Percentiles rank a stretch among this genome's conserved stretches.
These are phyloP conservation scores for Massariosphaeria phaeospora DNA, from an alignment of 495 filamentous ascomycete species.

Conservation along the genomic window DNA sequence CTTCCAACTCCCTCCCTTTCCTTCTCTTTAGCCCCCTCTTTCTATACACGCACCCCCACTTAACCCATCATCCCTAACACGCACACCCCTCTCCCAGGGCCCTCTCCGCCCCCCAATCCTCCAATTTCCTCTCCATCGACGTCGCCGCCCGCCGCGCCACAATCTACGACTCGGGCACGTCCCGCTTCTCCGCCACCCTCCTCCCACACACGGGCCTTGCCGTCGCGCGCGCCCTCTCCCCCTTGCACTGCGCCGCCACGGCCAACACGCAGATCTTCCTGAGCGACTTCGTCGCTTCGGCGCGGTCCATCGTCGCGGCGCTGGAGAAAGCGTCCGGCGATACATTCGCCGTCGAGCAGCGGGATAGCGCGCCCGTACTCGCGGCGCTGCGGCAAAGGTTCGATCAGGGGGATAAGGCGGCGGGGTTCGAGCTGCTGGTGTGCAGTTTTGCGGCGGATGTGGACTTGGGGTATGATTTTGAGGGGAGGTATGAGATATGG, in stretches of 20 bases:
- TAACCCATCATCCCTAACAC: too few species aligned
- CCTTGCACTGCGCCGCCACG: constrained; percentile 41
- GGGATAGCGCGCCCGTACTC: background rate
- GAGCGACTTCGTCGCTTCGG: constrained; percentile 43
- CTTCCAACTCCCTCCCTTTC: background rate
- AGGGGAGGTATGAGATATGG: constrained; percentile 15
- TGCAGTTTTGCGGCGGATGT: constrained; percentile 22
- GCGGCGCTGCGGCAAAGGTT: constrained; percentile 5
- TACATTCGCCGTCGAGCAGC: constrained; percentile 35
- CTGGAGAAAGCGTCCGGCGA: constrained; percentile 43
- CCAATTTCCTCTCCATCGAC: constrained; percentile 41
- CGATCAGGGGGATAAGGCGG: constrained; percentile 4
- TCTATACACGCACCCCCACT: too few species aligned
- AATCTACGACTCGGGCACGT: constrained; percentile 46
- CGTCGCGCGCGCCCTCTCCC: constrained; percentile 42
- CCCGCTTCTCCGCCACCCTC: constrained; percentile 42
- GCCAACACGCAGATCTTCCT: constrained; percentile 48
- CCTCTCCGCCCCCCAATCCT: constrained; percentile 12
- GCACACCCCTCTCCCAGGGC: background rate
- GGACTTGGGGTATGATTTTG: constrained; percentile 23
- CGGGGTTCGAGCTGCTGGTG: constrained; percentile 11
- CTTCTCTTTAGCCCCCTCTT: too few species aligned
- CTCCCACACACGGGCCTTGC: constrained; percentile 42
- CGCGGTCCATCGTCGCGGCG: constrained; percentile 44
- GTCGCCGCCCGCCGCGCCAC: constrained; percentile 41